These are phyloP conservation scores for Dichotomocladium elegans DNA, from an alignment of 371 early-diverging fungal genomes.

Conservation along the genomic window DNA sequence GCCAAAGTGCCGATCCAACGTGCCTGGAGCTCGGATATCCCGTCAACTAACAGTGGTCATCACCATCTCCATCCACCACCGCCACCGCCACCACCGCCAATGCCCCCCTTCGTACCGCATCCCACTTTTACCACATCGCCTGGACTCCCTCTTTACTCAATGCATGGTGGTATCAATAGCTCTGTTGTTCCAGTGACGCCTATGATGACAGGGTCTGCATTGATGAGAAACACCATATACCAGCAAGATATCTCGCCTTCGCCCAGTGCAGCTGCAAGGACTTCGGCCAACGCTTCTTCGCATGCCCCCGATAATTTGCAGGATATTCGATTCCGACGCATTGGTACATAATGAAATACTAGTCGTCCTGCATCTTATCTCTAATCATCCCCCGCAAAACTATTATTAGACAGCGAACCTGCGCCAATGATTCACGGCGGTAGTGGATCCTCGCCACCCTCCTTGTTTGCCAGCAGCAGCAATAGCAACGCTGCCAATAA, in stretches of 20 bases:
- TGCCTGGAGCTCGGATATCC: slow-evolving; percentile 44
- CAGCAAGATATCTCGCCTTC: too few relatives aligned
- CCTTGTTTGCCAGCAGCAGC: background rate
- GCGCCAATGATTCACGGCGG: background rate
- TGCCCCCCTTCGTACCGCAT: slow-evolving; percentile 1
- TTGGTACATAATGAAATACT: background rate
- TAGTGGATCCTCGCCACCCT: too few relatives aligned
- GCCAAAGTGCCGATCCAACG: slow-evolving; percentile 27
- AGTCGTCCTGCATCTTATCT: too few relatives aligned
- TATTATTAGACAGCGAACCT: slow-evolving; percentile 6
- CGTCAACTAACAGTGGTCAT: too few relatives aligned
- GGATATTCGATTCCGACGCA: slow-evolving; percentile 1
- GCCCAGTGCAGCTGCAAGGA: too few relatives aligned
- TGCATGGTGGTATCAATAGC: too few relatives aligned
- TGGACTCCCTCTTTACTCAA: background rate
- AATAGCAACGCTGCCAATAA: background rate
- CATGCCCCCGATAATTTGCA: background rate
- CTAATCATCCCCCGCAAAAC: too few relatives aligned
- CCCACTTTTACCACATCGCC: background rate
- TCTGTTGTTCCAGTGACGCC: too few relatives aligned
- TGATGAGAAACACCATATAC: too few relatives aligned
- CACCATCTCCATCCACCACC: too few relatives aligned
- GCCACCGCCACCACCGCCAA: slow-evolving; percentile 15
- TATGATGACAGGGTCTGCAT: too few relatives aligned
- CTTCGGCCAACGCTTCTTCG: too few relatives aligned